Evolutionary conservation across 1,284 basidiomycete genomes (phyloP).

Genomic region (Austroboletus rostrupii): DNA sequence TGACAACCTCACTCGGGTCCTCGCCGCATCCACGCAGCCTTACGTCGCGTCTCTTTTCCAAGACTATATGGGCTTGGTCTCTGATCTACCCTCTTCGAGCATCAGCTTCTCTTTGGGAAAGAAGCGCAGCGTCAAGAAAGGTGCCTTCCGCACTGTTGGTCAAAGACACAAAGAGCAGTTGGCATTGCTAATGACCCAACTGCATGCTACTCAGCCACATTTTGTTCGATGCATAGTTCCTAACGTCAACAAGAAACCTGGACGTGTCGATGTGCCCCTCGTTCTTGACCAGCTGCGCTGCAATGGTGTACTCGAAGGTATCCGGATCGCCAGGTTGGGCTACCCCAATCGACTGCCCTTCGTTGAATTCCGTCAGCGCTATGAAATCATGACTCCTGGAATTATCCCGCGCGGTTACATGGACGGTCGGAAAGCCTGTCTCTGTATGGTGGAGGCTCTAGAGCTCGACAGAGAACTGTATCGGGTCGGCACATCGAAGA

Average conservation of each 20-base stretch:
- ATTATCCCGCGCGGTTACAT: conserved; percentile 93
- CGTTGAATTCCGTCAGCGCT: conserved; percentile 95
- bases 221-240: conserved; percentile 99
- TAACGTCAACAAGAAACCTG: conserved; percentile 89
- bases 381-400: conserved; percentile 92
- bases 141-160: conserved; percentile 93
- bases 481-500: conserved; percentile 95
- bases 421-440: conserved; percentile 93
- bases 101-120: conserved; percentile 54
- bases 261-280: conserved; percentile 88
- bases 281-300: conserved; percentile 96
- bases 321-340: conserved; percentile 94
- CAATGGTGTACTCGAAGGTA: conserved; percentile 98
- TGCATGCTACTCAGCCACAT: conserved; percentile 94
- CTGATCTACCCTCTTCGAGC: conserved; percentile 27
- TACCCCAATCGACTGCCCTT: conserved; percentile 97
- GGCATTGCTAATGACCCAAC: conserved; percentile 85
- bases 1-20: conserved; percentile 89
- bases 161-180: conserved; percentile 98
- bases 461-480: conserved; percentile 84
- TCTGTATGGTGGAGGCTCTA: conserved; percentile 89
- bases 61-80: conserved; percentile 62
- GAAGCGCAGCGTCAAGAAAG: conserved; percentile 86
- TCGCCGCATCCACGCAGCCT: conserved; percentile 79
- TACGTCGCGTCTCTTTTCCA: conserved; percentile 84